phyloP scores from a whole-genome alignment of 23 red algal species.

The Agarophyton chilense region DNA sequence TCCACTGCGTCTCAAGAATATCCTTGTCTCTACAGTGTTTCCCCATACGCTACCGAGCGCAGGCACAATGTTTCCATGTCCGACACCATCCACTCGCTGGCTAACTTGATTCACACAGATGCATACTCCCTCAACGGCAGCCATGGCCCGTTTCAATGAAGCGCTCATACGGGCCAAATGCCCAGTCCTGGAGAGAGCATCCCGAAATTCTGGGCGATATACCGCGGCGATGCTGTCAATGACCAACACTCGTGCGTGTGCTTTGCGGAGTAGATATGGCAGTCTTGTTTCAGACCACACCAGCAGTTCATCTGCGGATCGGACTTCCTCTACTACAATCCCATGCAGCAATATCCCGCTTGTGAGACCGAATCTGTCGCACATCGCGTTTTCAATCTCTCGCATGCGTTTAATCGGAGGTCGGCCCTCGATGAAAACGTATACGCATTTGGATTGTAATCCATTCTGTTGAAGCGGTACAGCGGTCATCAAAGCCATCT shows the following conservation, averaged over 20 bases:
- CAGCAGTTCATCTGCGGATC: slow-evolving; percentile 51
- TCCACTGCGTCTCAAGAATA: slow-evolving; percentile 51
- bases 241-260: slow-evolving; percentile 54
- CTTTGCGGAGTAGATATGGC: slow-evolving; percentile 53
- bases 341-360: slow-evolving; percentile 25
- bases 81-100: slow-evolving; percentile 21
- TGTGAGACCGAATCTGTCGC: neutral
- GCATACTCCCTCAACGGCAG: slow-evolving; percentile 38
- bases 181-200: slow-evolving; percentile 40
- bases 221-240: slow-evolving; percentile 77
- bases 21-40: slow-evolving; percentile 41
- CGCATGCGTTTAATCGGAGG: slow-evolving; percentile 48
- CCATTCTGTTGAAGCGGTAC: slow-evolving; percentile 18
- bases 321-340: slow-evolving; percentile 67
- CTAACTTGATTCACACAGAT: slow-evolving; percentile 75
- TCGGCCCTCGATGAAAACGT: slow-evolving; percentile 47
- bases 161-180: slow-evolving; percentile 42
- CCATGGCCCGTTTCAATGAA: slow-evolving; percentile 23
- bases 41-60: slow-evolving; percentile 68
- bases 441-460: slow-evolving; percentile 16
- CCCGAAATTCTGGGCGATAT: slow-evolving; percentile 61
- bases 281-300: slow-evolving; percentile 46
- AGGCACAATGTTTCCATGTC: slow-evolving; percentile 26
- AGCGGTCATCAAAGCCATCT: slow-evolving; percentile 62
- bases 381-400: slow-evolving; percentile 44